Evolutionary conservation across 805 yeast species (phyloP), one percentile per base, ranked within the genome.

Genomic region (Candida insectalens): DNA sequence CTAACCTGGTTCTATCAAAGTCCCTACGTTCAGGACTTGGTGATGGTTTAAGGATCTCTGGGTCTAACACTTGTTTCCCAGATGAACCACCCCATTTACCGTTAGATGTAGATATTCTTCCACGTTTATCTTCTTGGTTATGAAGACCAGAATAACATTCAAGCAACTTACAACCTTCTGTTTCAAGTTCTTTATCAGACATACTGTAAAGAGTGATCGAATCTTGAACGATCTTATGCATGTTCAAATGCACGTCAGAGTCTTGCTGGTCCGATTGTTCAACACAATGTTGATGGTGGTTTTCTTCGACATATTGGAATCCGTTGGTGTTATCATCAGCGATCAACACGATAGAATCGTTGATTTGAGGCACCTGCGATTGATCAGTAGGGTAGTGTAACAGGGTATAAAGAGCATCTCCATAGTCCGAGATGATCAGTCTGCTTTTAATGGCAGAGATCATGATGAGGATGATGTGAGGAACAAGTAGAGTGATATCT

Each of bases 401-500:
- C 5, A 72, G 49, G 13, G 70, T 45, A 22, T 65, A 63, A 21
- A 72, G 50, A 4, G 69, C 63, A 40, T 71, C 77, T 10, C 73
- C 65, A 42, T 69, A 71, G 46, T 72, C 77, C 32, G 71, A 57
- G 10, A 62, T 50, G 21, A 69, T 60, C 28, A 69, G 51, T n/a
- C 55, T 63, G 1, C 62, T 40, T 37, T 67, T 67, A 36, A 69
- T 44, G 39, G 59, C 62, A 2, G 69, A 57, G 13, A 71, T 44
- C 32, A 72, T 44, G 6, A 65, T 51, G 4, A 71, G 55, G 7
- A 67, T 57, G 32, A 67, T 46, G 34, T 58, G 67, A 3, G 62
- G 63, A 14, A 71, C 30, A 17, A 72, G 35, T 14, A 56, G 50
- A 1, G 56, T 47, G 12, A 69, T 41, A 25, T 41, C 49, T 9